Evolutionary conservation across 1,139 yeast genomes (phyloP).

Genomic region (Yamadazyma sp.): DNA sequence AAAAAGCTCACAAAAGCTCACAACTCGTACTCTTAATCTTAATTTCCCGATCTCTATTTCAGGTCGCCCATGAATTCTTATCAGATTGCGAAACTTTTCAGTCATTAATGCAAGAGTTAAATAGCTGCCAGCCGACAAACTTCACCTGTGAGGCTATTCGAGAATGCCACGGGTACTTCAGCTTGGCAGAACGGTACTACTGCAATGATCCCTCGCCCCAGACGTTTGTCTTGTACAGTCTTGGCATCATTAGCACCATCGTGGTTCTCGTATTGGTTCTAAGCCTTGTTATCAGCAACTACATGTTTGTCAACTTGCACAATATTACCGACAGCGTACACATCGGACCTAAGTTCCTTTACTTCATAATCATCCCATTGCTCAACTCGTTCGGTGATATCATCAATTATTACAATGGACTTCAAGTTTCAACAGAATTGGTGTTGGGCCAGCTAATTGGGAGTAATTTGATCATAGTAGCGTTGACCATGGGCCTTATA

Average conservation of each 20-base stretch:
- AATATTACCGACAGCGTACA: constrained; percentile 25
- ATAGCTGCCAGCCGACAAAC: constrained; percentile 7
- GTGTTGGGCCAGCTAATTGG: constrained; percentile 46
- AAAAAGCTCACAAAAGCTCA: no score
- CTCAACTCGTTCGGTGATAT: constrained; percentile 44
- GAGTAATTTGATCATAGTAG: constrained; percentile 35
- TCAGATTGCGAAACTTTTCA: constrained; percentile 3
- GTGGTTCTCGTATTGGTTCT: constrained; percentile 14
- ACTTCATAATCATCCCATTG: constrained; percentile 39
- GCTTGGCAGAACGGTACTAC: constrained; percentile 13
- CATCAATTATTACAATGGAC: constrained; percentile 34
- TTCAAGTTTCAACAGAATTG: constrained; percentile 31
- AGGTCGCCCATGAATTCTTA: no score
- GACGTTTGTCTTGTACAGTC: constrained; percentile 8
- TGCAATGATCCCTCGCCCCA: constrained; percentile 7
- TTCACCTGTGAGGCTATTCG: constrained; percentile 12
- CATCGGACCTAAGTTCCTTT: constrained; percentile 32
- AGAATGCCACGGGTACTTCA: constrained; percentile 11
- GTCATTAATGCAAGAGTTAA: constrained; percentile 1
- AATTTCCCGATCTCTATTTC: no score
- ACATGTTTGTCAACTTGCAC: constrained; percentile 32
- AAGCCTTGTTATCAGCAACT: constrained; percentile 39
- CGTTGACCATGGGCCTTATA: constrained; percentile 38
- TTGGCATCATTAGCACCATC: constrained; percentile 8
- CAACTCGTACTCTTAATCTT: no score